Base-by-base conservation (phyloP, 345 rosid genomes). In the Brassica rapa region DNA sequence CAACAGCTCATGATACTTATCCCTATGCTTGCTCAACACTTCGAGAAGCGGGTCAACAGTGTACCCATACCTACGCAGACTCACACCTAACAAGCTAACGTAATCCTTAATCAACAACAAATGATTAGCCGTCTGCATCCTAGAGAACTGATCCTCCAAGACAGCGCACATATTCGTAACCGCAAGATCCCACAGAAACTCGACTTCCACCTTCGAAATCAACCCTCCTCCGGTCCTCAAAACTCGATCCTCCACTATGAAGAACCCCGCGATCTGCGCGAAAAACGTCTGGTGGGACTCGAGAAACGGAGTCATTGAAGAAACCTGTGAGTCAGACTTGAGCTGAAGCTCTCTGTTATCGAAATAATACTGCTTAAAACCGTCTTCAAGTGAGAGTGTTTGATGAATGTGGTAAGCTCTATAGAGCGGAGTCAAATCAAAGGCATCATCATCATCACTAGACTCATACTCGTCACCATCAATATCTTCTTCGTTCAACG, bases 111-210 rank as follows among this genome's bases (percentile, higher is more conserved):
- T 92, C 87, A 94, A 64, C 83, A 94, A 83, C 41, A 94, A 85
- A 86, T 94, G 98, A 83, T 89, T 94, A 2, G 98, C 98, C 19
- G 98, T 94, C 75, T 94, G 98, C 98, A 94, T 94, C 77, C 98
- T 89, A 37, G 99, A 95, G 83, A 95, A 95, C 80, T 95, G 99
- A 83, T 95, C 99, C 82, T 93, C 99, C 71, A 95, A 81, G 5
- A 92, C 98, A 15, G 93, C 88, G 82, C 98, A 94, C 98, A 94
- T 94, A 83, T 92, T 92, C 75, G 85, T 84, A 64, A 94, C 97
- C 46, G 98, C 98, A 64, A 88, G 84, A 73, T 94, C 98, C 98
- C 98, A 94, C 83, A 94, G 71, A 86, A 82, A 88, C 85, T 94
- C 98, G 16, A 94, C 98, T 39, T 92, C 97, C 72, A 86, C 73